Base-by-base conservation (phyloP, 2,329 filamentous ascomycete species). In the Xylariaceae sp. region DNA sequence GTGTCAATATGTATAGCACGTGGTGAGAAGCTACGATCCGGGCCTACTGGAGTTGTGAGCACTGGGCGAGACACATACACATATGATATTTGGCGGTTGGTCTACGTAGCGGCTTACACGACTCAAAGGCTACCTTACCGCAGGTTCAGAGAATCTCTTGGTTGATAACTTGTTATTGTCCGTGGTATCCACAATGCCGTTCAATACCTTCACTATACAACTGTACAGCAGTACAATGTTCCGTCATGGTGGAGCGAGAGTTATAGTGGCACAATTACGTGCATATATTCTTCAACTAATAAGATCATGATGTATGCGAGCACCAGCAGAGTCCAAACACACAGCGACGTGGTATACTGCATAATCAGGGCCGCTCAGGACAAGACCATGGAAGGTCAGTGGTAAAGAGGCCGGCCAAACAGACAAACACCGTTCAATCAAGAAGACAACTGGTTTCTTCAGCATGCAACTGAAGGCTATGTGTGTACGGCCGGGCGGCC, bases 371-470 rank as follows among this genome's bases (percentile, higher is more conserved):
- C 42, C 40, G 19, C 9, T 27, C 31, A n/a, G 24, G 11, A 24
- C 21, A 32, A 23, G 46, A 38, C 44, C 48, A 23, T 36, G 19
- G 34, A 38, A 31, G 34, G 37, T 19, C 41, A 23, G 12, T 13
- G 18, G 34, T 27, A 28, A 28, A 23, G 31, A 21, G 32, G 30
- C 31, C 31, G 21, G 7, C 21, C 21, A 44, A 45, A 50, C 41
- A 48, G 50, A 45, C 41, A 46, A 46, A 34, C 18, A 40, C 21
- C 7, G 7, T 7, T 7, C 21, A 14, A 15, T 24, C 7, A 24
- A 24, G 11, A 6, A 24, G 21, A 24, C 21, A 24, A 7, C 21
- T 24, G 6, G 21, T 24, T 24, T 24, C 6, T 24, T 24, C 11
- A 16, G 23, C 26, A 28, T 33, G 9, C 7, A 24, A 26, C n/a